These are phyloP conservation scores for Aspergillus sp. DNA, from an alignment of 2,329 filamentous ascomycete species.

Conservation along the genomic window DNA sequence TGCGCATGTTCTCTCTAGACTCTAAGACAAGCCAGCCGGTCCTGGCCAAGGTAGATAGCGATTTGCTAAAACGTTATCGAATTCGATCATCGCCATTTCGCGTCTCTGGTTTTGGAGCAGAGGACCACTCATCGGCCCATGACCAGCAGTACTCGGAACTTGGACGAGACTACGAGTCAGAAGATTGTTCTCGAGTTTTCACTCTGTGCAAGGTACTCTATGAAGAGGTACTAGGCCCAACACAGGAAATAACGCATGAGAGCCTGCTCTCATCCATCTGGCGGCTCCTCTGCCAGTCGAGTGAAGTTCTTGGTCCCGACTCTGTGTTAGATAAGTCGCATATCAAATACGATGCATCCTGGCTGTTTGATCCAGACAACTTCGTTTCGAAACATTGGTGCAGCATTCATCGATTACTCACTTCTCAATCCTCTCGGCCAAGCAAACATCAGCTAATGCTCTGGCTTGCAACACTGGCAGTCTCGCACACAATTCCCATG, in stretches of 20 bases:
- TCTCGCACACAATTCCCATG: conserved; percentile 23
- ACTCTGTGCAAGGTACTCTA: conserved; percentile 18
- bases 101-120: conserved; percentile 39
- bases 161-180: conserved; percentile 22
- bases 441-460: conserved; percentile 30
- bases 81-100: conserved; percentile 36
- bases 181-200: conserved; percentile 8
- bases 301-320: conserved; percentile 2
- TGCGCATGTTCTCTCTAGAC: conserved; percentile 32
- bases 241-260: not conserved
- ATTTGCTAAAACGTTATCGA: conserved; percentile 26
- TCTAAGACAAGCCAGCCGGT: not conserved
- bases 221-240: conserved; percentile 1
- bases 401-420: conserved; percentile 19
- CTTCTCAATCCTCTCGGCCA: conserved; percentile 2
- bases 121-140: conserved; percentile 28
- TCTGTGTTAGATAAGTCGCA: not conserved
- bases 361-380: conserved; percentile 11
- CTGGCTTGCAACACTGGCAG: conserved; percentile 30
- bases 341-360: conserved; percentile 16
- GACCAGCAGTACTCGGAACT: conserved; percentile 34
- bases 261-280: conserved; percentile 5
- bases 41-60: conserved; percentile 1
- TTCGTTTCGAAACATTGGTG: conserved; percentile 21
- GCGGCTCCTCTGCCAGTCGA: not conserved